Percentiles rank a stretch among this genome's conserved stretches.
These are phyloP conservation scores for Leccinellum luteum DNA, from an alignment of 768 basidiomycete genomes.

Conservation along the genomic window DNA sequence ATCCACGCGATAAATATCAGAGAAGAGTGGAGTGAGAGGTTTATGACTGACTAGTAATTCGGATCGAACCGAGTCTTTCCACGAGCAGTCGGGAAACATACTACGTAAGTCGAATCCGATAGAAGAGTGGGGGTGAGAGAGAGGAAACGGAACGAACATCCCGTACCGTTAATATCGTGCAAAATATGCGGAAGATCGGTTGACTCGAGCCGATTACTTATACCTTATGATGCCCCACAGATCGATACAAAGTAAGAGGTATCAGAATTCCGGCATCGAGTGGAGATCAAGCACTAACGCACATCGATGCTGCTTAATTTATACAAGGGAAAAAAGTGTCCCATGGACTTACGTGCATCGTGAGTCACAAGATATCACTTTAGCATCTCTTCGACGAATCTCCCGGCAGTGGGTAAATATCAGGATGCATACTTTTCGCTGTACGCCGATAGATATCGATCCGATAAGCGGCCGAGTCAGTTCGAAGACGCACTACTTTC, in stretches of 20 bases:
- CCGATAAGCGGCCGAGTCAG: not conserved
- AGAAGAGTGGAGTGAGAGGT: no score
- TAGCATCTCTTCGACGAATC: not conserved
- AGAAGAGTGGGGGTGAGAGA: no score
- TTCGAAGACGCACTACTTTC: not conserved
- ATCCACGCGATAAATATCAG: no score
- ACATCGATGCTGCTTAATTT: not conserved
- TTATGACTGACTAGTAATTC: no score
- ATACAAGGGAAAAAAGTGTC: not conserved
- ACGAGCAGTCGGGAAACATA: no score
- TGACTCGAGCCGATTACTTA: not conserved
- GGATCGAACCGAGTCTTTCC: no score
- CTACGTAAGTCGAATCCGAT: no score
- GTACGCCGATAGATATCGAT: not conserved
- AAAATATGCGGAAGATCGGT: not conserved
- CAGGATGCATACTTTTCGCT: not conserved
- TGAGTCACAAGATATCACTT: not conserved
- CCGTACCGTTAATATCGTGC: not conserved
- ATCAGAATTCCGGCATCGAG: not conserved
- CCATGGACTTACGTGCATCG: not conserved
- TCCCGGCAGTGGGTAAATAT: not conserved
- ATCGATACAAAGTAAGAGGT: not conserved
- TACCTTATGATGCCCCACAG: not conserved
- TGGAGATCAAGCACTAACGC: not conserved
- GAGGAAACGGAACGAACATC: not conserved